Evolutionary conservation across 2,329 filamentous ascomycete species (phyloP), one percentile per base, ranked within the genome.

Genomic region (Talaromyces albobiverticillius): DNA sequence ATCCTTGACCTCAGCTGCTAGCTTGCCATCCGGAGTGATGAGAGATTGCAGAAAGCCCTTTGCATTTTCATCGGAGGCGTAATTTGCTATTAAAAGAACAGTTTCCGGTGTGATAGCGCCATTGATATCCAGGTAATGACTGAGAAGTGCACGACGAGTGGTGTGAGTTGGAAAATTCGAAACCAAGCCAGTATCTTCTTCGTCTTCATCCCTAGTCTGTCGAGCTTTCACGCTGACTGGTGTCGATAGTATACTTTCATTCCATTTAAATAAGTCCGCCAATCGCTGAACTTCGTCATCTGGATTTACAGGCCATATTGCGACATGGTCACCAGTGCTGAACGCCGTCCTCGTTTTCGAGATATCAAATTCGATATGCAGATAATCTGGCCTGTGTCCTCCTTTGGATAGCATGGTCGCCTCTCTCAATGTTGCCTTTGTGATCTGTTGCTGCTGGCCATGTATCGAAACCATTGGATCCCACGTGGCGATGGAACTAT

Each of bases 281-380:
- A 75, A 58, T 4, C 64, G 53, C 5, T 65, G 46, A 2, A 68
- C 64, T 41, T 76, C 73, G 2, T 62, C 50, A 8, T 70, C 62
- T 0, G 73, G 61, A 51, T 76, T 76, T n/a, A 63, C 64, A 2
- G 74, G 72, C 60, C 67, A 76, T 1, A 76, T 55, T 13, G 68
- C 70, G 14, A 76, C 50, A 51, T 76, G 71, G 36, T 76, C 74
- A 1, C 74, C 73, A 2, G 74, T 74, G 46, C 67, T 60, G 58
- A 76, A 76, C 4, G 57, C 59, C 23, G 73, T 57, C 4, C 31
- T n/a, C 10, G 5, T 5, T 5, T 66, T 59, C 7, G 61, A 50
- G 9, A 75, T 61, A 48, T 74, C 71, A 6, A 76, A 56, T 25
- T 76, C 72, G 47, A 76, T 61, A 51, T 75, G 70, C 14, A 73